A percentile compares a stretch with the other conserved stretches of the same genome.
These are phyloP conservation scores for Termitomyces eurrhizus DNA, from an alignment of 768 basidiomycete species.

Conservation along the genomic window DNA sequence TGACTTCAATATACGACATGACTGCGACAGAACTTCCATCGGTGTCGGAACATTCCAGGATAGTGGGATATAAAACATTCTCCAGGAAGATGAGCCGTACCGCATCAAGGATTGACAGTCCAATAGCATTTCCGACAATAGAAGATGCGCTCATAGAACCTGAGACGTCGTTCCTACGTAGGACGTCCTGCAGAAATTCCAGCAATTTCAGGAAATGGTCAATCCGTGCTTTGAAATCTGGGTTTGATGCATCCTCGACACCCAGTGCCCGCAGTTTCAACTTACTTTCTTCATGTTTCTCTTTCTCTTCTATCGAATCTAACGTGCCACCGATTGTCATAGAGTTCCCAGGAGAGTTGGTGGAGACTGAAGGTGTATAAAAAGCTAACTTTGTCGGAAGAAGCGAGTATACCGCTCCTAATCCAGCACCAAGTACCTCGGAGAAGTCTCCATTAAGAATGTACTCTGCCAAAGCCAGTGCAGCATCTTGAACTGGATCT, in stretches of 20 bases:
- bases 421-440: constrained; percentile 91
- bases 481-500: constrained; percentile 83
- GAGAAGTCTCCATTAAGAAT: constrained; percentile 97
- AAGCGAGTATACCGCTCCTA: constrained; percentile 90
- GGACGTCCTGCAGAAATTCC: constrained; percentile 88
- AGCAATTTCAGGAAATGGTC: constrained; percentile 89
- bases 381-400: constrained; percentile 86
- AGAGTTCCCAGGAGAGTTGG: constrained; percentile 37
- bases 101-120: constrained; percentile 78
- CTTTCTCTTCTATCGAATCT: constrained; percentile 54
- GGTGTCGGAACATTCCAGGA: constrained; percentile 86
- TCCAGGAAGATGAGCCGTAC: constrained; percentile 85
- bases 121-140: constrained; percentile 75
- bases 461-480: constrained; percentile 86
- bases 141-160: constrained; percentile 54
- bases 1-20: constrained; percentile 90
- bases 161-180: constrained; percentile 58
- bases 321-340: constrained; percentile 73
- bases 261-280: constrained; percentile 58
- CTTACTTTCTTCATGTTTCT: constrained; percentile 40
- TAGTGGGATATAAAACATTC: constrained; percentile 89
- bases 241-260: constrained; percentile 69
- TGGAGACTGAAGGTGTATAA: constrained; percentile 37
- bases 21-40: constrained; percentile 98
- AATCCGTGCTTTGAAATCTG: constrained; percentile 74